Evolutionary conservation across 2,329 filamentous ascomycete species (phyloP), one percentile per base, ranked within the genome.

Genomic region (Pseudopyrenochaeta lycopersici): DNA sequence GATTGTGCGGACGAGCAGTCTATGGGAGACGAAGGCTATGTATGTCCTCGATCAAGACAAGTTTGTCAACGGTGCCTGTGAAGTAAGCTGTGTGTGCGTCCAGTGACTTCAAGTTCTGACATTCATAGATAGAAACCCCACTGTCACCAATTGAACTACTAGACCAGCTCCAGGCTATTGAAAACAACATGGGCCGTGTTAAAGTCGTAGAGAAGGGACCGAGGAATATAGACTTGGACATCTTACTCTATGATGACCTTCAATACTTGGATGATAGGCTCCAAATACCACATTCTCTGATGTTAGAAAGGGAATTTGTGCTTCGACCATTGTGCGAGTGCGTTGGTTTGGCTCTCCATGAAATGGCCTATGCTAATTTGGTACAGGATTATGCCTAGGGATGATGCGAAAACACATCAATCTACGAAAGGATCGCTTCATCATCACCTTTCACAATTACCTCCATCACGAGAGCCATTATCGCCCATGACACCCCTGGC

Each of bases 21-120:
- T 99, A 2, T 99, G 95, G 85, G 92, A 98, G 79, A 99, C 94
- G 3, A 88, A 91, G 66, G 92, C 95, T 18, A 99, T 99, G 95
- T 99, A 99, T 76, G 90, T 97, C 60, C 80, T 90, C 58, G 90
- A 97, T 59, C 95, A 99, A 75, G 88, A 88, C 58, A 85, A 86
- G 27, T 99, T 99, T 71, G 80, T 97, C 42, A 99, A 99, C 72
- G 95, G 92, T 17, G 93, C 88, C 52, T 97, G 92, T 75, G 91
- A 96, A 87, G 92, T 96, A 75, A 73, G 86, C 81, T 36, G 41
- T 15, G 12, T 18, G 7, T 17, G 46, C 9, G 1, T 27, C 23
- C 21, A 45, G 14, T 42, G 15, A n/a, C 5, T 2, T 14, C 29
- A 54, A 44, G 27, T 33, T 17, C 40, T 66, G 35, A 59, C 36